A percentile compares a stretch with the other conserved stretches of the same genome.
phyloP scores from a whole-genome alignment of 306 rosid genomes.

The Gillenia trifoliata region DNA sequence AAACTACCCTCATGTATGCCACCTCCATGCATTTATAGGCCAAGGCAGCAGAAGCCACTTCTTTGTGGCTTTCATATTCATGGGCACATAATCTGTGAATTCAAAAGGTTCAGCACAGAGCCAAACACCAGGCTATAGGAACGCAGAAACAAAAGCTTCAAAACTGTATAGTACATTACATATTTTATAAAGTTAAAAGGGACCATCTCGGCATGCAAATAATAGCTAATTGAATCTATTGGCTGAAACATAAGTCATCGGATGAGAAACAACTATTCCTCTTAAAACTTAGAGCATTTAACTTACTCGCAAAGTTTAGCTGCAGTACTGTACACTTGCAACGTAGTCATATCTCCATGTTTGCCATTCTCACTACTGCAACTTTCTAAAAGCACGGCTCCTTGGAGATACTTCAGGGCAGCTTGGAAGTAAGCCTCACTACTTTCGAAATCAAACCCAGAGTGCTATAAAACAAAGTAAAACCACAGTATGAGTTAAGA shows the following conservation, averaged over 20 bases:
- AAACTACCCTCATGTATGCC: conserved; percentile 66
- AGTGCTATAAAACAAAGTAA: conserved; percentile 34
- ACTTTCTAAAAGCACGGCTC: conserved; percentile 59
- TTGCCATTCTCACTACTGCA: conserved; percentile 45
- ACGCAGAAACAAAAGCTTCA: conserved; percentile 17
- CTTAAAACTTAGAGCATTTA: background rate
- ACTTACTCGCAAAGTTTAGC: conserved; percentile 77
- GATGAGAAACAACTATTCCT: background rate
- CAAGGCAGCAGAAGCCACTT: conserved; percentile 82
- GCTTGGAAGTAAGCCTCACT: conserved; percentile 78
- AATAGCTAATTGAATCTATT: conserved; percentile 3
- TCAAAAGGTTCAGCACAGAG: conserved; percentile 11
- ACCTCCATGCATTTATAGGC: conserved; percentile 93
- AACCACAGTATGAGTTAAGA: conserved; percentile 12
- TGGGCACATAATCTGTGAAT: conserved; percentile 67
- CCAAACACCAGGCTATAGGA: background rate
- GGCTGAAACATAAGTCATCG: background rate
- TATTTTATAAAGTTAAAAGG: background rate
- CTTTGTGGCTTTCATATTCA: conserved; percentile 56
- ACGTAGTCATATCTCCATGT: conserved; percentile 52
- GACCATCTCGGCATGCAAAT: conserved; percentile 6
- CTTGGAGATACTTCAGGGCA: conserved; percentile 84
- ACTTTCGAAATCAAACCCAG: conserved; percentile 72
- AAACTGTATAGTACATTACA: conserved; percentile 2
- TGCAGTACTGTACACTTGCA: conserved; percentile 54